Base-by-base conservation (phyloP, 2,329 filamentous ascomycete genomes). In the Rhynchosporium secalis region DNA sequence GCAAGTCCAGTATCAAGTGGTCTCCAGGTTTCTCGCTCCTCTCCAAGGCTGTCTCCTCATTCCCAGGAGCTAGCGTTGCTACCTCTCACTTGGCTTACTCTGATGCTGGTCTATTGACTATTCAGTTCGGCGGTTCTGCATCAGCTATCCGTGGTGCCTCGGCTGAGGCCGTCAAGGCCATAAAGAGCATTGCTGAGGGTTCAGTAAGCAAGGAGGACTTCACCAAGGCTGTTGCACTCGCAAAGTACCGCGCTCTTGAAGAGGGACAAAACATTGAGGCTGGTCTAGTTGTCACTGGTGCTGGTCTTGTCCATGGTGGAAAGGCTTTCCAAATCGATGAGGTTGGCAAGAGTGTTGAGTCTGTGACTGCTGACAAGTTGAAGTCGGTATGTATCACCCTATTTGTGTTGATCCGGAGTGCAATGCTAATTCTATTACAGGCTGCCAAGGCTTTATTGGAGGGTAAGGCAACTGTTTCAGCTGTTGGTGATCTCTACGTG, bases 1-100 rank as follows among this genome's bases (percentile, higher is more conserved):
- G 94, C 65, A 81, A 96, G 78, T 90, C 92, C 60, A 89, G 81
- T 78, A 92, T 98, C 82, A 99, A 98, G 83, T 99, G 94, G 94
- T 88, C 91, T 58, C 80, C 91, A 66, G 95, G 95, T 72, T 98
- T 96, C 84, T 94, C 91, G 63, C 83, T 97, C 65, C 86, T 99
- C 64, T 84, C 90, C 74, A 93, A 96, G 82, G 89, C 88, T 65
- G 84, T 87, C 62, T 82, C 87, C 65, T 82, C 83, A 51, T 81
- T 86, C 72, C 82, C 87, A 43, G 86, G 86, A 68, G 85, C 90
- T 67, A 83, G 81, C 57, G 85, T 92, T 72, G 82, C 85, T 43
- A 91, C 94, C 67, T 84, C 87, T 72, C 94, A 95, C 79, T 80
- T 87, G 69, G 84, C 88, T 69, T 99, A 97, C 86, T 96, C 94